Percentiles rank a stretch among this genome's conserved stretches.
Evolutionary conservation across 2,329 filamentous ascomycete species (phyloP).

Genomic region (Phoma sp.): DNA sequence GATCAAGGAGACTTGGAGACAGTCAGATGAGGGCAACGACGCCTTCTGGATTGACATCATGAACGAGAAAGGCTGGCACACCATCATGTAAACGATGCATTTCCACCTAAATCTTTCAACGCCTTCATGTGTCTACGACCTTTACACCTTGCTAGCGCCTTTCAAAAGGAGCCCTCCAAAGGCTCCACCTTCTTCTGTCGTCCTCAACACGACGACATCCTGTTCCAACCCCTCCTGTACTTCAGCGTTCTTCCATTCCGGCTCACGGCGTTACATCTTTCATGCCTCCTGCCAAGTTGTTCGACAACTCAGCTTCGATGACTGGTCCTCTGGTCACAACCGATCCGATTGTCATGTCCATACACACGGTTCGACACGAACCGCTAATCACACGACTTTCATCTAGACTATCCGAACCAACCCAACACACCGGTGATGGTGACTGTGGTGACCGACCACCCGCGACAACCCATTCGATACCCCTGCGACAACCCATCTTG

Average conservation of each 20-base stretch:
- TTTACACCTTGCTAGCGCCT: conserved; percentile 12
- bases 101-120: not conserved
- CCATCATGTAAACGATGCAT: conserved; percentile 57
- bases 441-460: conserved; percentile 8
- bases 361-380: conserved; percentile 15
- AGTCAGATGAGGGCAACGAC: conserved; percentile 59
- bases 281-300: conserved; percentile 13
- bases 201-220: conserved; percentile 2
- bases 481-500: conserved; percentile 10
- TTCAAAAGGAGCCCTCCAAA: not conserved
- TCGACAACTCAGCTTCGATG: conserved; percentile 14
- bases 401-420: conserved; percentile 18
- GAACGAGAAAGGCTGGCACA: conserved; percentile 65
- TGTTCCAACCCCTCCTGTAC: conserved; percentile 16
- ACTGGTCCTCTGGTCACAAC: conserved; percentile 22
- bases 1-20: conserved; percentile 61
- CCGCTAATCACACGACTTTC: conserved; percentile 21
- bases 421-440: conserved; percentile 28
- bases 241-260: conserved; percentile 13
- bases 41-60: conserved; percentile 65
- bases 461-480: conserved; percentile 7
- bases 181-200: conserved; percentile 5
- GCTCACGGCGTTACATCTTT: conserved; percentile 20
- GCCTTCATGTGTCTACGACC: conserved; percentile 4
- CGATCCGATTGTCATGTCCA: conserved; percentile 14